Conservation (phyloP, 2,329 filamentous ascomycete species). For the Arthrobotrys iridis region DNA sequence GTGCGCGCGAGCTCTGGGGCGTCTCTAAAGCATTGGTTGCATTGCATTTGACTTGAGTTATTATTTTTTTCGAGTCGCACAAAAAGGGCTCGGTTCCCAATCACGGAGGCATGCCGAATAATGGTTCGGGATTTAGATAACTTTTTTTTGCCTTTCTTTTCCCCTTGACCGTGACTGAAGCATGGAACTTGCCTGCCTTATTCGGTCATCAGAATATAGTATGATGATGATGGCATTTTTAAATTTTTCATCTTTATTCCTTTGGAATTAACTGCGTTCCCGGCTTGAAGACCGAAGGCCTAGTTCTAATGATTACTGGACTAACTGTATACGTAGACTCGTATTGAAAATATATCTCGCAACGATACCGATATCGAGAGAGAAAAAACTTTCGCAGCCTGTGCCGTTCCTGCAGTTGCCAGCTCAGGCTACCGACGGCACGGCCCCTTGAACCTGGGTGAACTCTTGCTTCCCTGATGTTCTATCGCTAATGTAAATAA, state of each 20-base stretch:
- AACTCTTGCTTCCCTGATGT: background rate
- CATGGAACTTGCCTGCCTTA: slow-evolving; percentile 7
- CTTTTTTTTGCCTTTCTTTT: background rate
- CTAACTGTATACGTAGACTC: background rate
- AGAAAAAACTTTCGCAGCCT: background rate
- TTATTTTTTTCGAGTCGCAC: background rate
- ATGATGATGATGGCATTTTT: background rate
- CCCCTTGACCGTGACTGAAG: background rate
- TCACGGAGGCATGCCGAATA: slow-evolving; percentile 6
- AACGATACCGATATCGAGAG: background rate
- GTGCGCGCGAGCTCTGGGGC: background rate
- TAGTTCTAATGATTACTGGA: no score
- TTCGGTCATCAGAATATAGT: background rate
- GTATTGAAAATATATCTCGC: slow-evolving; percentile 1
- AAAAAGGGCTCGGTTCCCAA: slow-evolving; percentile 13
- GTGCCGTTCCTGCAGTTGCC: slow-evolving; percentile 44
- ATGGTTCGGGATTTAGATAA: slow-evolving; percentile 6
- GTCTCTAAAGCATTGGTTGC: background rate
- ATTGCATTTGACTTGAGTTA: background rate
- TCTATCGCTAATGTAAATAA: slow-evolving; percentile 25
- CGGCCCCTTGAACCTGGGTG: slow-evolving; percentile 32
- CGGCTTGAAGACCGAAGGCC: background rate
- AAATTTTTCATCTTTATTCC: background rate
- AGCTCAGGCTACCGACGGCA: slow-evolving; percentile 11
- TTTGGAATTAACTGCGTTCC: background rate